Base-by-base conservation (phyloP, 305 asterid species). In the Fraxinus sp. region DNA sequence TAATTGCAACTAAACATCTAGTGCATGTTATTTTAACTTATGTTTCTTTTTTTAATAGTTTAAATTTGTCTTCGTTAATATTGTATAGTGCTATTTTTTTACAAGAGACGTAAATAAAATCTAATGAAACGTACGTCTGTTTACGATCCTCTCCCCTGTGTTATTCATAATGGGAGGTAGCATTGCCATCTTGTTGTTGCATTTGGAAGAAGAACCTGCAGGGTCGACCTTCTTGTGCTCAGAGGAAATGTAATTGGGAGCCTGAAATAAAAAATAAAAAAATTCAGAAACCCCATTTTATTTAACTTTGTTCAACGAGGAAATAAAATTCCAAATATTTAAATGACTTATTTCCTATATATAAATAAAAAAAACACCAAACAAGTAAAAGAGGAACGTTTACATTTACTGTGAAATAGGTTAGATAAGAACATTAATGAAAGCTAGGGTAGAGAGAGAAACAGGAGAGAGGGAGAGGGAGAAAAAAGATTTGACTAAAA, bases 161-260 rank as follows among this genome's bases (percentile, higher is more conserved):
- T 80, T 87, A 59, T 32, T 88, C 26, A 85, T 80, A 77, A 86
- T 26, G 6, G 93, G 78, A 22, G 96, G 87, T 80, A 86, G 89
- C 74, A 83, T 82, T 22, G 91, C 44, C 83, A 85, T 84, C 84
- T 74, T 87, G 82, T 75, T 87, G 90, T 85, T 89, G 88, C 89
- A 90, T 86, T 79, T 91, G 28, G 98, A 91, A 78, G 98, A 90
- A 37, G 95, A 91, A 5, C 93, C 94, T 26, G 28, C 28, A 11
- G 84, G 62, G 33, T 94, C 95, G 75, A 88, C 14, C 49, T 46
- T 86, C 86, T 88, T 88, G 88, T 89, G 84, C 72, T 88, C 92
- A 35, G 88, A 82, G 28, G 89, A 33, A 55, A 79, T 49, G 57
- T 79, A 49, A 89, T 80, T 90, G 0, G 86, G 86, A 32, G 80